phyloP scores from a whole-genome alignment of 2,329 filamentous ascomycete species.

The Cryphonectria radicalis region DNA sequence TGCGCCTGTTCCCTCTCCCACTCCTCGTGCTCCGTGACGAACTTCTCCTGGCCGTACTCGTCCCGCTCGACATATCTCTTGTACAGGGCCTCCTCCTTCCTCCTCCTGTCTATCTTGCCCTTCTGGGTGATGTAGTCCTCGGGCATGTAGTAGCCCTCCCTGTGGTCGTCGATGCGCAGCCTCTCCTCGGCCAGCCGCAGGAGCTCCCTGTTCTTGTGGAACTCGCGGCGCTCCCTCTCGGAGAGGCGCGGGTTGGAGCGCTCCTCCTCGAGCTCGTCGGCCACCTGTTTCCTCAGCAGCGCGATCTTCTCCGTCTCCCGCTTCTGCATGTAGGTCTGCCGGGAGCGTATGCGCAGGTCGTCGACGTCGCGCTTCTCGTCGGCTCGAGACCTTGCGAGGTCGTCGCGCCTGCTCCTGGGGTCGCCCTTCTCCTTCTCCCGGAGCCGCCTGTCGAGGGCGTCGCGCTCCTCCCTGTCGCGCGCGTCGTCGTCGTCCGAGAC shows the following conservation, averaged over 20 bases:
- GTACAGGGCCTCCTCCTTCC: slow-evolving; percentile 88
- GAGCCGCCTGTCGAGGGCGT: slow-evolving; percentile 78
- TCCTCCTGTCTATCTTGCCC: slow-evolving; percentile 83
- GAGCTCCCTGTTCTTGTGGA: slow-evolving; percentile 84
- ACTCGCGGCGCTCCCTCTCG: slow-evolving; percentile 81
- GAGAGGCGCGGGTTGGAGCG: slow-evolving; percentile 76
- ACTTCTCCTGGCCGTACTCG: slow-evolving; percentile 85
- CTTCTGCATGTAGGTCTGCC: slow-evolving; percentile 93
- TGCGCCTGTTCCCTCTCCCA: slow-evolving; percentile 91
- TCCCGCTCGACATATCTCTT: slow-evolving; percentile 88
- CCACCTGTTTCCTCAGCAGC: slow-evolving; percentile 86
- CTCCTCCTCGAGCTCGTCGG: slow-evolving; percentile 83
- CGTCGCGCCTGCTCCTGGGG: slow-evolving; percentile 66
- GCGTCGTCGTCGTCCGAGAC: slow-evolving; percentile 61
- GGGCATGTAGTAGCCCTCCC: slow-evolving; percentile 89
- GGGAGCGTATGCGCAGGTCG: slow-evolving; percentile 79
- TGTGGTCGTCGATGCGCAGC: slow-evolving; percentile 84
- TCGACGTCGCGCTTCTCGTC: slow-evolving; percentile 70
- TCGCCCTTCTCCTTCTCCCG: slow-evolving; percentile 72
- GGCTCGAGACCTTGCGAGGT: slow-evolving; percentile 62
- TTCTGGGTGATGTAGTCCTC: slow-evolving; percentile 96
- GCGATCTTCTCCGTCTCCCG: slow-evolving; percentile 84
- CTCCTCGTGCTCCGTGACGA: slow-evolving; percentile 91
- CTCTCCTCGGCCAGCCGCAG: slow-evolving; percentile 83
- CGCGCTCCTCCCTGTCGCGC: slow-evolving; percentile 73